Conservation (phyloP, 352 stramenopile species). For the Peronosclerospora sorghi region DNA sequence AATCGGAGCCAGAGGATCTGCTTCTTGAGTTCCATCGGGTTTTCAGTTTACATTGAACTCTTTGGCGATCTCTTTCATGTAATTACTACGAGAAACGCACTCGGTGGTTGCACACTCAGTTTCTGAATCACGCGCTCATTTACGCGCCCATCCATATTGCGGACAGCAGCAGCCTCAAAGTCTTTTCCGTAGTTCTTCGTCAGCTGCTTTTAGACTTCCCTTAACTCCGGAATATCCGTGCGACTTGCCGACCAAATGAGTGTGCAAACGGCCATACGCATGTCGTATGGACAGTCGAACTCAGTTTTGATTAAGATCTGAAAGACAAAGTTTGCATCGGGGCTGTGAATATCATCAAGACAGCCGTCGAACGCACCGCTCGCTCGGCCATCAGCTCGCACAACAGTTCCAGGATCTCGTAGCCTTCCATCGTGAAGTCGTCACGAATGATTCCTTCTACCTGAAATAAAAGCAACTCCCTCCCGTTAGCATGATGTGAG, state of each 20-base stretch:
- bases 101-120: slow-evolving; percentile 89
- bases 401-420: slow-evolving; percentile 90
- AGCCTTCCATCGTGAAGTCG: slow-evolving; percentile 93
- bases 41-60: slow-evolving; percentile 93
- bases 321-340: background rate
- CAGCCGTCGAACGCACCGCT: slow-evolving; percentile 36
- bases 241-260: slow-evolving; percentile 88
- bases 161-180: slow-evolving; percentile 67
- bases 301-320: slow-evolving; percentile 86
- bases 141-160: slow-evolving; percentile 84
- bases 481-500: background rate
- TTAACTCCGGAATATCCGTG: slow-evolving; percentile 89
- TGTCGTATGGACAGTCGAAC: slow-evolving; percentile 89
- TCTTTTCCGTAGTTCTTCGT: slow-evolving; percentile 87
- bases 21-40: slow-evolving; percentile 60
- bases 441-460: slow-evolving; percentile 91
- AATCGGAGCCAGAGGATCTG: slow-evolving; percentile 80
- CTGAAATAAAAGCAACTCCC: slow-evolving; percentile 23
- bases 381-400: slow-evolving; percentile 90
- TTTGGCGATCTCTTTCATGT: slow-evolving; percentile 94
- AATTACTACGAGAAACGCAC: slow-evolving; percentile 91
- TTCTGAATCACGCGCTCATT: slow-evolving; percentile 90
- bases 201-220: slow-evolving; percentile 84
- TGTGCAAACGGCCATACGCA: slow-evolving; percentile 87
- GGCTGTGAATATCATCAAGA: background rate